phyloP scores from a whole-genome alignment of 371 early-diverging fungal genomes.

The Mucor piriformis region DNA sequence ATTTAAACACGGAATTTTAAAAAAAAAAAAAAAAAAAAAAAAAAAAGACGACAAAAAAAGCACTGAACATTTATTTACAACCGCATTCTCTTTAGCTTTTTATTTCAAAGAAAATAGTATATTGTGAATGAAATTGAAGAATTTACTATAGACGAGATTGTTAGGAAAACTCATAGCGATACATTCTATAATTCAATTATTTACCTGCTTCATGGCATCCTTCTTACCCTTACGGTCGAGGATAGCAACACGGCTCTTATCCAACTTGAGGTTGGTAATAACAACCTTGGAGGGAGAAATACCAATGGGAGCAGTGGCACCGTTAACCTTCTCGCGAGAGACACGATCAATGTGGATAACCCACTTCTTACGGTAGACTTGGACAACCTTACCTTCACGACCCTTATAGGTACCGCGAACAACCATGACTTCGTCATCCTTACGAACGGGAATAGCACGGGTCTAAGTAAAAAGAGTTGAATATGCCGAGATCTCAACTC shows the following conservation, averaged over 20 bases:
- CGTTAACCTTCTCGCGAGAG: slow-evolving; percentile 95
- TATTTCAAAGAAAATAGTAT: slow-evolving; percentile 4
- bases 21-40: background rate
- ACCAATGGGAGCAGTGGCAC: slow-evolving; percentile 89
- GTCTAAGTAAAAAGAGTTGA: too few relatives aligned
- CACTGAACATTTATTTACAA: slow-evolving; percentile 2
- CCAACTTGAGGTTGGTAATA: slow-evolving; percentile 91
- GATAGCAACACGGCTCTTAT: slow-evolving; percentile 92
- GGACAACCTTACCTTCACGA: slow-evolving; percentile 94
- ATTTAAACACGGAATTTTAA: background rate
- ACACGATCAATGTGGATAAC: slow-evolving; percentile 97
- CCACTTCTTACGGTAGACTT: slow-evolving; percentile 97
- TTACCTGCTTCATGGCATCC: slow-evolving; percentile 48
- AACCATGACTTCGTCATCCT: slow-evolving; percentile 96
- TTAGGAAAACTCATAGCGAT: too few relatives aligned
- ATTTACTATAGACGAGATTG: background rate
- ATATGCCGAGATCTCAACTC: background rate
- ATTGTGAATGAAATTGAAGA: background rate
- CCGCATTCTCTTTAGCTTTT: background rate
- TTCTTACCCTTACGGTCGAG: slow-evolving; percentile 77
- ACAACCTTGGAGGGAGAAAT: slow-evolving; percentile 98
- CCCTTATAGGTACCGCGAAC: slow-evolving; percentile 96
- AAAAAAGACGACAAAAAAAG: too few relatives aligned
- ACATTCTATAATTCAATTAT: too few relatives aligned
- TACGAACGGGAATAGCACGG: slow-evolving; percentile 95